Conservation (phyloP, 352 stramenopile species). For the Pythium insidiosum region DNA sequence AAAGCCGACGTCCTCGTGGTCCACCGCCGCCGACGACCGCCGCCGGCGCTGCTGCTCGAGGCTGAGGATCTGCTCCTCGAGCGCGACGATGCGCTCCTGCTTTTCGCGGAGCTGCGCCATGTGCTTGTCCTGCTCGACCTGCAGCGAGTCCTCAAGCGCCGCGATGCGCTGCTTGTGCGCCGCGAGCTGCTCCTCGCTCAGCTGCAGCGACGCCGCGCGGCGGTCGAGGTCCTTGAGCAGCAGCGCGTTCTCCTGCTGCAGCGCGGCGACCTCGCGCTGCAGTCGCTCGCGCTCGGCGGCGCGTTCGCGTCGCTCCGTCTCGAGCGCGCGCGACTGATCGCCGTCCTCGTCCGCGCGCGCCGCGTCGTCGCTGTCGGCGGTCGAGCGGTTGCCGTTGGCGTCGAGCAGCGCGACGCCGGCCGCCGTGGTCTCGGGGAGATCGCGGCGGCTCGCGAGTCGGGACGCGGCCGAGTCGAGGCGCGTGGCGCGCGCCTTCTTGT, state of each 20-base stretch:
- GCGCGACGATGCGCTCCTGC: slow-evolving; percentile 52
- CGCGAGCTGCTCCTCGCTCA: slow-evolving; percentile 56
- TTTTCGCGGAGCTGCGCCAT: slow-evolving; percentile 61
- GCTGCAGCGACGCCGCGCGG: slow-evolving; percentile 51
- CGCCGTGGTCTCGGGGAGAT: slow-evolving; percentile 16
- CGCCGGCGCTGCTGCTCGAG: slow-evolving; percentile 47
- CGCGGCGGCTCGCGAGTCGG: slow-evolving; percentile 16
- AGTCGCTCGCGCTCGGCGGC: slow-evolving; percentile 41
- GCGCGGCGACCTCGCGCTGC: slow-evolving; percentile 34
- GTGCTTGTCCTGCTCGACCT: slow-evolving; percentile 58
- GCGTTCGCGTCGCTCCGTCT: slow-evolving; percentile 27
- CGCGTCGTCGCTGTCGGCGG: background rate
- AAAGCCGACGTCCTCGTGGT: slow-evolving; percentile 38
- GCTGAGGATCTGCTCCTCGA: slow-evolving; percentile 56
- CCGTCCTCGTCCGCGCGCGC: slow-evolving; percentile 4
- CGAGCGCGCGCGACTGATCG: slow-evolving; percentile 20
- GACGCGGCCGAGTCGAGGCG: slow-evolving; percentile 45
- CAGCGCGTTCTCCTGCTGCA: slow-evolving; percentile 66
- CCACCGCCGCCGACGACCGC: slow-evolving; percentile 34
- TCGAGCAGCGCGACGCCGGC: slow-evolving; percentile 23
- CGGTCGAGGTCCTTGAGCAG: slow-evolving; percentile 70
- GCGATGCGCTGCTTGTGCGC: slow-evolving; percentile 57
- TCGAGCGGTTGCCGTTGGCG: slow-evolving; percentile 13
- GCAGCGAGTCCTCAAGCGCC: slow-evolving; percentile 40
- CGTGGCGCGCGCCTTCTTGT: slow-evolving; percentile 71